Percentiles rank a stretch among this genome's conserved stretches.
Evolutionary conservation across 352 stramenopile genomes (phyloP).

Genomic region (Phytophthora citricola): DNA sequence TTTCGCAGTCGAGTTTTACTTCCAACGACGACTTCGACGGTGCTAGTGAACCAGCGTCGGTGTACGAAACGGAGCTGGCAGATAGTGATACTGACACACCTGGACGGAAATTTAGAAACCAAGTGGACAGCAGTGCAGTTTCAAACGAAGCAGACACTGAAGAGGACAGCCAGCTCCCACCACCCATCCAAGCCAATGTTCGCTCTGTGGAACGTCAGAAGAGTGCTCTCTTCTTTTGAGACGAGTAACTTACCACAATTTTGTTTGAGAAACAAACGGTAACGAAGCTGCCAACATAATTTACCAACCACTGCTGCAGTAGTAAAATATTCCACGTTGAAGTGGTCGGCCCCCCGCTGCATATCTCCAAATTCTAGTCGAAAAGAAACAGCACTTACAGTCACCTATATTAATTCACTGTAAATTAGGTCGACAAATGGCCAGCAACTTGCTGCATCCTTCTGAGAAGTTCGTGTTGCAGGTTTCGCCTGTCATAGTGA

Average conservation of each 20-base stretch:
- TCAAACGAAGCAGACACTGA: not conserved
- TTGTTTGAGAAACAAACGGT: too few species aligned
- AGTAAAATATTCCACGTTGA: too few species aligned
- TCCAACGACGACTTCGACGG: constrained; percentile 43
- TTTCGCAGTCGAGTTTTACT: constrained; percentile 46
- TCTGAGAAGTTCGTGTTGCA: constrained; percentile 1
- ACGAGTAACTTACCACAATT: not conserved
- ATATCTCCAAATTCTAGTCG: too few species aligned
- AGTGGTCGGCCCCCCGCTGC: too few species aligned
- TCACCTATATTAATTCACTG: too few species aligned
- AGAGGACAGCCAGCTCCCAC: constrained; percentile 13
- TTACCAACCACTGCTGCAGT: too few species aligned
- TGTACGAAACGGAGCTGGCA: constrained; percentile 21
- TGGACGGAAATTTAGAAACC: constrained; percentile 9
- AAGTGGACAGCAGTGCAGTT: constrained; percentile 10
- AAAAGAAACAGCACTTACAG: too few species aligned
- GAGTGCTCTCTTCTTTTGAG: constrained; percentile 24
- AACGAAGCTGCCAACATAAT: too few species aligned
- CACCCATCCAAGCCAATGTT: constrained; percentile 22
- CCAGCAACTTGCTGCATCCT: not conserved
- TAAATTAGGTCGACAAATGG: not conserved
- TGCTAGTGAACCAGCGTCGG: constrained; percentile 29
- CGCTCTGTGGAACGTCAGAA: constrained; percentile 19
- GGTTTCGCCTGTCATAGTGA: constrained; percentile 1
- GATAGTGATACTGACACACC: constrained; percentile 17